These are phyloP conservation scores for Draba incana DNA, from an alignment of 345 rosid species.

Conservation along the genomic window DNA sequence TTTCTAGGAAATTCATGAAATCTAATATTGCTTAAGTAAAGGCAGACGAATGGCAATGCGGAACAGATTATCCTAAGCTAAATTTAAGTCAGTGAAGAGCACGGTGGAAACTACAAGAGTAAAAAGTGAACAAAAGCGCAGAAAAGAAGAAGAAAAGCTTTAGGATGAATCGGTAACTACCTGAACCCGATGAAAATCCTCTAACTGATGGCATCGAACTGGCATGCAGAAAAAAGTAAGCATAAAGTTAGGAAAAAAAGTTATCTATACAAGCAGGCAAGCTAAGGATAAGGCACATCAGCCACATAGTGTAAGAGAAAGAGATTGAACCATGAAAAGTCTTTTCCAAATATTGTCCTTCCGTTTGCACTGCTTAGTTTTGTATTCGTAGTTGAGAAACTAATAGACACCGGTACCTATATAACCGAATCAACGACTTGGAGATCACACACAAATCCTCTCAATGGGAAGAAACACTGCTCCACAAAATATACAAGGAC, in stretches of 20 bases:
- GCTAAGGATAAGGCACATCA: slow-evolving; percentile 8
- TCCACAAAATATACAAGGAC: slow-evolving; percentile 26
- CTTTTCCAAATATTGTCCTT: slow-evolving; percentile 40
- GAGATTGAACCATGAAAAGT: slow-evolving; percentile 46
- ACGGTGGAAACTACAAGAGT: slow-evolving; percentile 19
- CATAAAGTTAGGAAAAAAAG: neutral
- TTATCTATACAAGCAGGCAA: neutral
- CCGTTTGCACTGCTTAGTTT: slow-evolving; percentile 45
- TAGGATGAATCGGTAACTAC: slow-evolving; percentile 41
- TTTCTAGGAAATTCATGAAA: neutral
- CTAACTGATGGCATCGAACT: slow-evolving; percentile 61
- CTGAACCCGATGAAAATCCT: slow-evolving; percentile 82
- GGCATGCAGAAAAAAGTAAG: slow-evolving; percentile 26
- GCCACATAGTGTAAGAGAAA: neutral
- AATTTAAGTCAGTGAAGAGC: neutral
- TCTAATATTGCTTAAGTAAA: slow-evolving; percentile 5
- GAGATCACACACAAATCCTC: slow-evolving; percentile 1
- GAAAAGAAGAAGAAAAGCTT: neutral
- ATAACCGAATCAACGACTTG: slow-evolving; percentile 19
- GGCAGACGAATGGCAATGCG: neutral
- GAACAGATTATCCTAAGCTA: neutral
- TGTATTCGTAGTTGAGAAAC: slow-evolving; percentile 38
- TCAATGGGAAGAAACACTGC: slow-evolving; percentile 3
- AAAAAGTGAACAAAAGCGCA: slow-evolving; percentile 1
- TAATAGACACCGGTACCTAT: slow-evolving; percentile 50